A percentile compares a stretch with the other conserved stretches of the same genome.
Evolutionary conservation across 2,329 filamentous ascomycete genomes (phyloP).

Genomic region (Pseudogymnoascus sp.): DNA sequence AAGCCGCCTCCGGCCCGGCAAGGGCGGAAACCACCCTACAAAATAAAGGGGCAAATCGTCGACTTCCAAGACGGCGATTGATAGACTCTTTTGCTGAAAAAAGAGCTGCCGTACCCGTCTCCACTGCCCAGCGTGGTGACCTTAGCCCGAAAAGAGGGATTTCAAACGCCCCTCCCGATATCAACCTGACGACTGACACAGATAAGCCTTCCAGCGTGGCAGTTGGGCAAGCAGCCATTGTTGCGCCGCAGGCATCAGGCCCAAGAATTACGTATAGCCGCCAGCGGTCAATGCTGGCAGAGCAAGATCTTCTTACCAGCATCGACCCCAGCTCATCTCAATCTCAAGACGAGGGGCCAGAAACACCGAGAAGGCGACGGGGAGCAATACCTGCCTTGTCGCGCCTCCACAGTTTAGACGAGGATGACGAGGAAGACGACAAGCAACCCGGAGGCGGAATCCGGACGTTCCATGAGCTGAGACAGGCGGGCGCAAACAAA

Average conservation of each 20-base stretch:
- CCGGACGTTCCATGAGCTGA: constrained; percentile 57
- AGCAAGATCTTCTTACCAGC: constrained; percentile 25
- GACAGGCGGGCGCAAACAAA: constrained; percentile 59
- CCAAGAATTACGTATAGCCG: constrained; percentile 29
- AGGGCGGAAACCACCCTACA: background rate
- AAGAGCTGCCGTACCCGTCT: constrained; percentile 12
- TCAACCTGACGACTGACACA: background rate
- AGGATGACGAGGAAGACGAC: constrained; percentile 24
- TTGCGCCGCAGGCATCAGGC: constrained; percentile 13
- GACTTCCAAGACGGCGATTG: constrained; percentile 22
- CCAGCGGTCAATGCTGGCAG: constrained; percentile 29
- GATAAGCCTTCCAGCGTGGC: background rate
- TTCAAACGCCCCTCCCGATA: background rate
- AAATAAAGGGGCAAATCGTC: constrained; percentile 8
- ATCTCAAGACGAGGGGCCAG: constrained; percentile 15
- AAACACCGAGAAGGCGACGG: constrained; percentile 14
- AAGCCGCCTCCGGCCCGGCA: background rate
- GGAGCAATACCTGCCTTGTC: constrained; percentile 23
- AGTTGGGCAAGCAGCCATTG: background rate
- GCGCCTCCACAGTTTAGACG: constrained; percentile 23
- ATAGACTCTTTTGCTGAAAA: constrained; percentile 30
- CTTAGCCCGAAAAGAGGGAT: constrained; percentile 10
- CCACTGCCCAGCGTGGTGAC: constrained; percentile 10
- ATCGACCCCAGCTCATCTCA: background rate
- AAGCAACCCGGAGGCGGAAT: constrained; percentile 36